Percentiles rank a stretch among this genome's conserved stretches.
Conservation (phyloP, 225 moss, liverwort and hornwort genomes). For the Pseudisothecium myosuroides region DNA sequence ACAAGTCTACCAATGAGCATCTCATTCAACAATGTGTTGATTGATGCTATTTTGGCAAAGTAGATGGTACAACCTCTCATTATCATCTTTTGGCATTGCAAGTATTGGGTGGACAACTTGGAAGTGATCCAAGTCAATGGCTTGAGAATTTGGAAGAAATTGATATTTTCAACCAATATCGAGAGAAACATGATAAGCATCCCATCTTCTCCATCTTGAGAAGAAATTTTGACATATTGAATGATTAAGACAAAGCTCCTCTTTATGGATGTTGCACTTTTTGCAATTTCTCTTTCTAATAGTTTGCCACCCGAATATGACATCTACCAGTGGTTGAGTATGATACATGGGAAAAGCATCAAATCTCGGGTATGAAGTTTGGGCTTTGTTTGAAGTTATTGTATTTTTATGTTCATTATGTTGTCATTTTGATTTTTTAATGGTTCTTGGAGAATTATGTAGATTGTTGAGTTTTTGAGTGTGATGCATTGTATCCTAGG, state of each 20-base stretch:
- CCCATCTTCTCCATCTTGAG: background rate
- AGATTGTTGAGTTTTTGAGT: background rate
- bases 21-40: background rate
- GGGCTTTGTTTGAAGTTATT: background rate
- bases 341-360: background rate
- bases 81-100: background rate
- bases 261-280: background rate
- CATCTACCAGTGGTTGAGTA: background rate
- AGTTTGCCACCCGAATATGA: no score
- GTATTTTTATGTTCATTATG: fast-evolving
- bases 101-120: background rate
- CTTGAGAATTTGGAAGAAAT: background rate
- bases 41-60: background rate
- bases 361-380: background rate
- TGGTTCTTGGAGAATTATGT: fast-evolving
- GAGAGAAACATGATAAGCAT: background rate
- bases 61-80: background rate
- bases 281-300: fast-evolving
- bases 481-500: fast-evolving
- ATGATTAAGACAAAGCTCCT: background rate
- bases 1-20: fast-evolving
- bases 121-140: background rate
- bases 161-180: background rate
- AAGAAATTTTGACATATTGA: background rate
- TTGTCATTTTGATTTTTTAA: background rate